These are phyloP conservation scores for Blastobotrys muscicola DNA, from an alignment of 805 yeast species.

Conservation along the genomic window DNA sequence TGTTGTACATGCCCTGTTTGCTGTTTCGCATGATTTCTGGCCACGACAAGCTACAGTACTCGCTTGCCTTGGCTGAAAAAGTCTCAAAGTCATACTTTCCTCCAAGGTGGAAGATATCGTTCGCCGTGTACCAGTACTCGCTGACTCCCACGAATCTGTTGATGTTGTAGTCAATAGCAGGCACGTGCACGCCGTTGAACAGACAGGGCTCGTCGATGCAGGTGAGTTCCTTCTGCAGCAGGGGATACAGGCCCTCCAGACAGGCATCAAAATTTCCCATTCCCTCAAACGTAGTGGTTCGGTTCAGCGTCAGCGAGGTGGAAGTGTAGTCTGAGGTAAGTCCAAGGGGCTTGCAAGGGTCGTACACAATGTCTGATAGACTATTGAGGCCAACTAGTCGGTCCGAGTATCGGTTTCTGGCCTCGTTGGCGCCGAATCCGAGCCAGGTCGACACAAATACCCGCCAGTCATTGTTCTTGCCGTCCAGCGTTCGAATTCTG, in stretches of 20 bases:
- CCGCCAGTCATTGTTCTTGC: constrained; percentile 65
- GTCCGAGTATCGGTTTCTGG: constrained; percentile 58
- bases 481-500: constrained; percentile 57
- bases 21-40: constrained; percentile 35
- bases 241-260: constrained; percentile 59
- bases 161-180: constrained; percentile 64
- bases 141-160: constrained; percentile 89
- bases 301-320: constrained; percentile 5
- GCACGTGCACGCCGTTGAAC: constrained; percentile 93
- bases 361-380: constrained; percentile 32
- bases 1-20: constrained; percentile 47
- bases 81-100: constrained; percentile 75
- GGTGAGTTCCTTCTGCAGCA: constrained; percentile 67
- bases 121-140: constrained; percentile 96
- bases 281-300: constrained; percentile 44
- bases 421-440: constrained; percentile 96
- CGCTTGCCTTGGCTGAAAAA: constrained; percentile 56
- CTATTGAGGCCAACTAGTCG: constrained; percentile 7
- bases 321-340: constrained; percentile 24
- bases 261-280: constrained; percentile 74
- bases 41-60: constrained; percentile 78
- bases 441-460: constrained; percentile 95
- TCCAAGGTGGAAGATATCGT: constrained; percentile 79
- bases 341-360: constrained; percentile 76
- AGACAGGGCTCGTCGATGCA: constrained; percentile 85